Conservation (phyloP, 1,284 basidiomycete species). For the Malassezia pachydermatis region DNA sequence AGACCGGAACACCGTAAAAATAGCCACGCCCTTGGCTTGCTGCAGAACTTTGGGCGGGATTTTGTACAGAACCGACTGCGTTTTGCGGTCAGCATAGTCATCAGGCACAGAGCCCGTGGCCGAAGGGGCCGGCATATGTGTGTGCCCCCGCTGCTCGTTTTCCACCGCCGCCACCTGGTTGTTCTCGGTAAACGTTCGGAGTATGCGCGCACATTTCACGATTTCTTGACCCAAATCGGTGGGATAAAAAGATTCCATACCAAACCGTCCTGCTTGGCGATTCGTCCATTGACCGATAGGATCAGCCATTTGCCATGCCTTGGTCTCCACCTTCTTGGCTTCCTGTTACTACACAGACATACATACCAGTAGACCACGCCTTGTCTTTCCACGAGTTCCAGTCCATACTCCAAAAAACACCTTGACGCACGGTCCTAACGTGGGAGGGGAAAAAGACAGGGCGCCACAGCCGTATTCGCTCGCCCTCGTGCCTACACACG, state of each 20-base stretch:
- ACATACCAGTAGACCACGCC: constrained; percentile 11
- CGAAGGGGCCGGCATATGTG: constrained; percentile 1
- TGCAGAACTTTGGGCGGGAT: constrained; percentile 39
- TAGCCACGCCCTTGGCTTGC: constrained; percentile 34
- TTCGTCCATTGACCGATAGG: constrained; percentile 32
- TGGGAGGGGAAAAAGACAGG: too few species aligned
- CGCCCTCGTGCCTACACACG: too few species aligned
- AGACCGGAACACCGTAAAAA: constrained; percentile 45
- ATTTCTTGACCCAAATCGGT: constrained; percentile 30
- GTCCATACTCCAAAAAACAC: neutral
- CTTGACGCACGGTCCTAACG: too few species aligned
- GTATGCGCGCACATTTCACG: constrained; percentile 41
- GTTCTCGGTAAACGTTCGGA: constrained; percentile 33
- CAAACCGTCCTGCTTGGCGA: constrained; percentile 26
- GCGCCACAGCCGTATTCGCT: too few species aligned
- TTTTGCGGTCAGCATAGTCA: constrained; percentile 38
- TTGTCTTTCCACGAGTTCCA: constrained; percentile 17
- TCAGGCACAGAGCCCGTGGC: constrained; percentile 26
- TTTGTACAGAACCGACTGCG: constrained; percentile 42
- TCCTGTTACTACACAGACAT: constrained; percentile 2
- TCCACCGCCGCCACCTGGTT: constrained; percentile 15
- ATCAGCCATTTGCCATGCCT: constrained; percentile 26
- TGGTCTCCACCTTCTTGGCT: constrained; percentile 37
- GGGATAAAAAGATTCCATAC: constrained; percentile 43
- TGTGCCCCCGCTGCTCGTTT: neutral